A percentile compares a stretch with the other conserved stretches of the same genome.
phyloP scores from a whole-genome alignment of 2,329 filamentous ascomycete genomes.

The Colletotrichum aenigma region DNA sequence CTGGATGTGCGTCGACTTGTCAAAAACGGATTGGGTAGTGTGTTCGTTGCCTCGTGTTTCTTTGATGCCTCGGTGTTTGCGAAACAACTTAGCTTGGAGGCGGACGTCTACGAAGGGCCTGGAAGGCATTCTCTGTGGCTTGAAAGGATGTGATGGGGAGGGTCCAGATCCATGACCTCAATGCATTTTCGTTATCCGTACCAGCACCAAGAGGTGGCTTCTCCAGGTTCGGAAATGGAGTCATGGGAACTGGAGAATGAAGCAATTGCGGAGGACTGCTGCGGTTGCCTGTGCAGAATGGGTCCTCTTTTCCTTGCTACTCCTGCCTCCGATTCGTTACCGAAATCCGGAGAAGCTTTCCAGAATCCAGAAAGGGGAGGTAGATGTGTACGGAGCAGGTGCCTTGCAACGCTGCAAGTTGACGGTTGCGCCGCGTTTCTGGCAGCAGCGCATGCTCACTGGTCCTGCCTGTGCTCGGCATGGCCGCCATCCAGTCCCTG shows the following conservation, averaged over 20 bases:
- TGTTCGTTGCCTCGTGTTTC: neutral
- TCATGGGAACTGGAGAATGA: neutral
- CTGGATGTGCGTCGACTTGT: neutral
- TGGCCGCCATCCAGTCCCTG: neutral
- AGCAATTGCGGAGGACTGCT: neutral
- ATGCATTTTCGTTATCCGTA: neutral
- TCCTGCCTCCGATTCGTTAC: neutral
- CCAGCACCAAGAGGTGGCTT: neutral
- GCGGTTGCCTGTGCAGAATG: neutral
- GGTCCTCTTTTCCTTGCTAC: neutral
- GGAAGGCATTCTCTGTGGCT: neutral
- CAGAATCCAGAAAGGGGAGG: neutral
- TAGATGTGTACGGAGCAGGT: neutral
- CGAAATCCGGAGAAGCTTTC: neutral
- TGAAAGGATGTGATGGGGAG: neutral
- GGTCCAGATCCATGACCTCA: neutral
- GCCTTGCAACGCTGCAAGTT: neutral
- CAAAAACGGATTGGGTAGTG: neutral
- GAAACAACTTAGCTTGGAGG: neutral
- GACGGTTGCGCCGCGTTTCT: neutral
- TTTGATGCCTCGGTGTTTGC: constrained; percentile 1
- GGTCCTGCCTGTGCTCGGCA: neutral
- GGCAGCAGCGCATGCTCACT: neutral
- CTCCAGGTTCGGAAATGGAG: neutral
- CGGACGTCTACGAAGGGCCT: neutral